Conservation (phyloP, 345 rosid genomes). For the Dimocarpus longan region DNA sequence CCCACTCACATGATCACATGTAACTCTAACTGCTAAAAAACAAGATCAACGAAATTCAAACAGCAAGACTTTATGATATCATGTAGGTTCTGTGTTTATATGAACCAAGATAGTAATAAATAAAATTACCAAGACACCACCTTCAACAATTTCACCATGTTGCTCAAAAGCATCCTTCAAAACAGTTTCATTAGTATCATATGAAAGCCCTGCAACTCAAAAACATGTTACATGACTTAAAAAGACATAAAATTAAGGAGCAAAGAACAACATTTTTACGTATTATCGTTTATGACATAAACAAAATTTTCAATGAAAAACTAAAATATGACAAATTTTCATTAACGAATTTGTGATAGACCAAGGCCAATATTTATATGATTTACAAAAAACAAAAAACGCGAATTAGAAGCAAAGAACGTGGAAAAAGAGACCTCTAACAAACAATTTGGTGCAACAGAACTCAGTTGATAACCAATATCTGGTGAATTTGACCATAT, state of each 20-base stretch:
- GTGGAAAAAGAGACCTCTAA: too few relatives aligned
- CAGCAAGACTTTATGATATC: not conserved
- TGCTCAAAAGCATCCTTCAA: constrained; percentile 49
- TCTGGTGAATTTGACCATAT: too few relatives aligned
- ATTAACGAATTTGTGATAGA: too few relatives aligned
- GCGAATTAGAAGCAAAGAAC: too few relatives aligned
- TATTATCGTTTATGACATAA: too few relatives aligned
- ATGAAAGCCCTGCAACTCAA: constrained; percentile 57
- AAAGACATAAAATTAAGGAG: not conserved
- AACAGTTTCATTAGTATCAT: constrained; percentile 70
- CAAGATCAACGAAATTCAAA: not conserved
- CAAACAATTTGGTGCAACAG: too few relatives aligned
- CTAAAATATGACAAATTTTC: too few relatives aligned
- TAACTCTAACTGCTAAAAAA: constrained; percentile 49
- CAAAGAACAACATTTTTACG: not conserved
- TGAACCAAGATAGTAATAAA: not conserved
- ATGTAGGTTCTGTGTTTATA: not conserved
- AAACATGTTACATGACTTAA: not conserved
- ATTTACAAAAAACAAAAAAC: too few relatives aligned
- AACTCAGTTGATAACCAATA: too few relatives aligned
- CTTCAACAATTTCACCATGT: constrained; percentile 58
- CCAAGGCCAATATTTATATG: too few relatives aligned
- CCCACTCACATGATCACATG: constrained; percentile 66
- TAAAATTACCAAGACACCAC: constrained; percentile 21
- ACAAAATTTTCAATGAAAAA: too few relatives aligned